A percentile compares a stretch with the other conserved stretches of the same genome.
These are phyloP conservation scores for Cadophora luteo-olivacea DNA, from an alignment of 2,329 filamentous ascomycete genomes.

Conservation along the genomic window DNA sequence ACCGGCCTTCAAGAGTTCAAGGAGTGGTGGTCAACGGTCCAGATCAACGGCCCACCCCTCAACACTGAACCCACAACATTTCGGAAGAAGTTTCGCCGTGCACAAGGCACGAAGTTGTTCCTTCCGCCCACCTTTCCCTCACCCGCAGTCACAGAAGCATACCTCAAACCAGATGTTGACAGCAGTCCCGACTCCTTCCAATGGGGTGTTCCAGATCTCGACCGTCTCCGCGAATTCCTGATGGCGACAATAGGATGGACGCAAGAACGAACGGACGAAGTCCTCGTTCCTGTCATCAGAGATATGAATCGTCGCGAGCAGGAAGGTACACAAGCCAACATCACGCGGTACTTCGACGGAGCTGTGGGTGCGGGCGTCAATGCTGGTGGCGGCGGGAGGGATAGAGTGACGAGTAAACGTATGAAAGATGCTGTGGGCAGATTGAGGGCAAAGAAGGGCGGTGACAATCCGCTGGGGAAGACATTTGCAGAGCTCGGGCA, in stretches of 20 bases:
- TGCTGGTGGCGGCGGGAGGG: slow-evolving; percentile 66
- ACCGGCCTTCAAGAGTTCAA: slow-evolving; percentile 74
- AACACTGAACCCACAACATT: slow-evolving; percentile 72
- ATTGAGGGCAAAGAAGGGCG: slow-evolving; percentile 59
- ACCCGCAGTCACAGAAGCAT: slow-evolving; percentile 79
- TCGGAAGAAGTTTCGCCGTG: slow-evolving; percentile 83
- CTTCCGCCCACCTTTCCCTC: slow-evolving; percentile 82
- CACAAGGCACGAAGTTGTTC: slow-evolving; percentile 84
- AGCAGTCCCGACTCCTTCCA: slow-evolving; percentile 78
- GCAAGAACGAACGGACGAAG: slow-evolving; percentile 90
- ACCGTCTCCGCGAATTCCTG: slow-evolving; percentile 81
- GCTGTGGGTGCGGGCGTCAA: slow-evolving; percentile 65
- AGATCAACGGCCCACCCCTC: slow-evolving; percentile 68
- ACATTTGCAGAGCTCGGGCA: slow-evolving; percentile 44
- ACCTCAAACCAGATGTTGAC: slow-evolving; percentile 87
- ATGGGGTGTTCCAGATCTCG: slow-evolving; percentile 95
- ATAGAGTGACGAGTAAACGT: slow-evolving; percentile 70
- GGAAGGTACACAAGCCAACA: slow-evolving; percentile 95
- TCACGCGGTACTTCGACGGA: slow-evolving; percentile 90
- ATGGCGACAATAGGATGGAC: slow-evolving; percentile 95
- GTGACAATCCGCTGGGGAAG: slow-evolving; percentile 20
- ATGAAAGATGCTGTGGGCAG: slow-evolving; percentile 78
- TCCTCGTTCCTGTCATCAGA: slow-evolving; percentile 90
- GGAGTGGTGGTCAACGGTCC: slow-evolving; percentile 86
- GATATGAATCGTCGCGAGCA: slow-evolving; percentile 91